Conservation (phyloP, 257 asterid species). For the Nicotiana sylvestris region DNA sequence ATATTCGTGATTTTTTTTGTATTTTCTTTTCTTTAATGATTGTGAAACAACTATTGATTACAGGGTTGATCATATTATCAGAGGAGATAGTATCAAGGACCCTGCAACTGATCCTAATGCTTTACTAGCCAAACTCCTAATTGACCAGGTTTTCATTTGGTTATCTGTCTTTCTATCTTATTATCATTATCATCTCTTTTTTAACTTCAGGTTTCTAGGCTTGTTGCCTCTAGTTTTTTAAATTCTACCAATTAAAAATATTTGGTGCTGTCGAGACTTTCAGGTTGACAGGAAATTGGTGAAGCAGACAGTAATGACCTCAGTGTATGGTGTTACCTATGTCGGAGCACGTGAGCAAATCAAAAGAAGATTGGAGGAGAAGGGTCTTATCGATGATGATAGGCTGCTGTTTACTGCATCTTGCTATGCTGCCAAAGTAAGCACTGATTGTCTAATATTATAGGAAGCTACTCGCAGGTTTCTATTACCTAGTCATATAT, state of each 20-base stretch:
- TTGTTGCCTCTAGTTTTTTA: constrained; percentile 1
- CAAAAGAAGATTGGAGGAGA: constrained; percentile 82
- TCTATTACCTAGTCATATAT: background rate
- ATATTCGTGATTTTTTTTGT: background rate
- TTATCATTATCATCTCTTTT: background rate
- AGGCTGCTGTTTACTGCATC: constrained; percentile 68
- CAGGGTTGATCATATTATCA: constrained; percentile 83
- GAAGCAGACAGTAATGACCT: constrained; percentile 98
- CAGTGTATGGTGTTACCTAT: constrained; percentile 96
- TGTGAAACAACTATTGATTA: constrained; percentile 18
- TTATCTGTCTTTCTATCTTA: background rate
- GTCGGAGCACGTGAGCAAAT: constrained; percentile 97
- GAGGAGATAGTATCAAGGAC: constrained; percentile 71
- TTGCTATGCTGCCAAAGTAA: constrained; percentile 92
- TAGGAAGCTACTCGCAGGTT: background rate
- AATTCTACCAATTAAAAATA: constrained; percentile 20
- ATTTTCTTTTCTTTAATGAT: background rate
- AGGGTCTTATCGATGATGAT: constrained; percentile 78
- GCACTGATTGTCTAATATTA: constrained; percentile 15
- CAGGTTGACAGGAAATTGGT: constrained; percentile 94
- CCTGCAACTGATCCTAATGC: constrained; percentile 65
- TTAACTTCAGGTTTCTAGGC: background rate
- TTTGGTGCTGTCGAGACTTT: constrained; percentile 24
- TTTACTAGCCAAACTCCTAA: constrained; percentile 66
- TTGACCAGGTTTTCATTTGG: constrained; percentile 61